These are phyloP conservation scores for Plasmodium sp. DNA, from an alignment of 169 alveolate genomes.

Conservation along the genomic window DNA sequence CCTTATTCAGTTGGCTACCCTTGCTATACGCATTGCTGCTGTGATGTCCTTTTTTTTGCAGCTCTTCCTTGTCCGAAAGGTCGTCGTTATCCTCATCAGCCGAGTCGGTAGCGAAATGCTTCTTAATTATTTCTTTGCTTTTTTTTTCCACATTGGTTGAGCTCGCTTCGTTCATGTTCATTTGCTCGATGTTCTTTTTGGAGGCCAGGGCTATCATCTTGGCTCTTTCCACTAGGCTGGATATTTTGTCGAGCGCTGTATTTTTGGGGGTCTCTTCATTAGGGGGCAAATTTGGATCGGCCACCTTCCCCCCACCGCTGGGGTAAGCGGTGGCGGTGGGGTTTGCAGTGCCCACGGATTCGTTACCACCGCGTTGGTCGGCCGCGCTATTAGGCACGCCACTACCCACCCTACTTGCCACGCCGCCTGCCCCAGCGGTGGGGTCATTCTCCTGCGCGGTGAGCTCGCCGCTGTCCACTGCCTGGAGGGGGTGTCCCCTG, in stretches of 20 bases:
- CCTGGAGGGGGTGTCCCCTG: neutral
- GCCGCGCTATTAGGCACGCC: neutral
- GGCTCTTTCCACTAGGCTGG: slow-evolving; percentile 34
- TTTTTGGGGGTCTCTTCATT: neutral
- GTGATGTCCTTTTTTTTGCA: slow-evolving; percentile 5
- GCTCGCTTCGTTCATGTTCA: slow-evolving; percentile 49
- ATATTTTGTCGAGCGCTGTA: slow-evolving; percentile 3
- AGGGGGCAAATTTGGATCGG: neutral
- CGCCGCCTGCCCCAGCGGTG: neutral
- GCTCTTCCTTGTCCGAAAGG: neutral
- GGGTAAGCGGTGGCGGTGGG: neutral
- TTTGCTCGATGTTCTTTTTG: slow-evolving; percentile 45
- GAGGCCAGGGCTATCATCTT: slow-evolving; percentile 62
- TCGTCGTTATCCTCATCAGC: slow-evolving; percentile 69
- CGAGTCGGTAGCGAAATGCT: slow-evolving; percentile 58
- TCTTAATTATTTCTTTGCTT: slow-evolving; percentile 53
- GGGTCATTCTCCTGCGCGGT: neutral
- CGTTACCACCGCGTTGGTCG: neutral
- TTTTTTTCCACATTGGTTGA: slow-evolving; percentile 37
- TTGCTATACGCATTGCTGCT: neutral
- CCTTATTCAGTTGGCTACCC: neutral
- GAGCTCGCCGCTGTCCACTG: neutral
- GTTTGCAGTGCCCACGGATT: neutral
- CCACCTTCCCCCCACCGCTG: neutral
- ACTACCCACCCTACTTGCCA: neutral